Conservation (phyloP, 192 early-diverging fungal species). For the Cetraspora pellucida region DNA sequence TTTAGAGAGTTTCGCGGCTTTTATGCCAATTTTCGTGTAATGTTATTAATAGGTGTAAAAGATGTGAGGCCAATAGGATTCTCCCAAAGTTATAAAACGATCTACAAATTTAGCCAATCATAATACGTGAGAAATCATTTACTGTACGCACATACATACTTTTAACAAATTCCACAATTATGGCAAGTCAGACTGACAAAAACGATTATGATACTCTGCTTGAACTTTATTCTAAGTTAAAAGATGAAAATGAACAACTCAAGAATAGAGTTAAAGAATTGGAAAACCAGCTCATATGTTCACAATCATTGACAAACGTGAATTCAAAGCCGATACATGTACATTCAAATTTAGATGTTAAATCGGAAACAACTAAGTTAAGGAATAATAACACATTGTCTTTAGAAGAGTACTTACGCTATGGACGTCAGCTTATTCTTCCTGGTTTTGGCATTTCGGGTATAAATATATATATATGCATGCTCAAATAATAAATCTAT, state of each 20-base stretch:
- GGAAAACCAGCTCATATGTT: background rate
- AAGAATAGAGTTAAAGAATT: background rate
- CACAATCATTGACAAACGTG: background rate
- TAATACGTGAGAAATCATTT: too few species aligned
- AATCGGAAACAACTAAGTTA: background rate
- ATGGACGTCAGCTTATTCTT: conserved; percentile 85
- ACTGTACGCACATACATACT: too few species aligned
- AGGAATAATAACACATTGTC: background rate
- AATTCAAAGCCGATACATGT: background rate
- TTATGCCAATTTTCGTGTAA: too few species aligned
- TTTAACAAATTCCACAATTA: too few species aligned
- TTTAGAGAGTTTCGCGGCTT: too few species aligned
- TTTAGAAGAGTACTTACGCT: conserved; percentile 72
- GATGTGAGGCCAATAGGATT: too few species aligned
- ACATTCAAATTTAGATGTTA: background rate
- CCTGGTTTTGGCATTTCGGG: conserved; percentile 74
- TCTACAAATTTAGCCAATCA: too few species aligned
- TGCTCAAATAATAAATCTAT: background rate
- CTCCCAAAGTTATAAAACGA: too few species aligned
- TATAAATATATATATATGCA: conserved; percentile 33
- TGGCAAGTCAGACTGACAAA: too few species aligned
- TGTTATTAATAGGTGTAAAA: too few species aligned
- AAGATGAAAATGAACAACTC: conserved; percentile 12
- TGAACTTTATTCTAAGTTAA: background rate
- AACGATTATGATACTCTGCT: too few species aligned